Base-by-base conservation (phyloP, 176 grass and related monocot species). In the Stipa capillata region DNA sequence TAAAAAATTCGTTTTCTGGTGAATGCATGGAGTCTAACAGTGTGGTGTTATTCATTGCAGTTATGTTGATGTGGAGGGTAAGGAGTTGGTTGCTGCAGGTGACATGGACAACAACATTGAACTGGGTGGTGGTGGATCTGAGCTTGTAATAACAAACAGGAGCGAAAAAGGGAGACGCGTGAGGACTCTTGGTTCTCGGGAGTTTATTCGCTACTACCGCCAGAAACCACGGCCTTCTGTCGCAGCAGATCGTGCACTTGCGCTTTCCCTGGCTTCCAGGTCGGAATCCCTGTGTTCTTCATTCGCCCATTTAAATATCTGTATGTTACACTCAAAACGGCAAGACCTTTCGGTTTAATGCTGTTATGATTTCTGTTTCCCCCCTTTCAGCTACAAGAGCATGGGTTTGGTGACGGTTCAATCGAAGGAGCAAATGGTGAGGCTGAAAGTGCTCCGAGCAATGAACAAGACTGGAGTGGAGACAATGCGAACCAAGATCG, bases 401-500 rank as follows among this genome's bases (percentile, higher is more conserved):
- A 93, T 99, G 92, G 92, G 86, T n/a, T 74, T 99, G 78, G 90
- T 87, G 60, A 99, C 92, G 10, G 88, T 99, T 32, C 96, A 95
- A 72, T 95, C 90, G 0, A 99, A 87, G 83, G 87, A 95, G 86
- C 86, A 83, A 50, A 84, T 95, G 75, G 88, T 93, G 21, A 91
- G 92, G 84, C 67, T 99, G 86, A 99, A 95, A 64, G 90, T 99
- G 74, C 77, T 95, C 21, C 85, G 80, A 31, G 84, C 87, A 65
- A 93, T 99, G 87, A 99, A 83, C 78, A 91, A 1, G 70, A 65
- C 55, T 2, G 92, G 96, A 11, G 87, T 99, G 3, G 90, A 99
- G 48, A 73, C 34, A 0, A 99, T 95, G 96, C 79, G 96, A 12
- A 85, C 74, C 23, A 99, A 93, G 83, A 95, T 95, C 1, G 90